Conservation (phyloP, 2,329 filamentous ascomycete genomes). For the Curvularia sp. region DNA sequence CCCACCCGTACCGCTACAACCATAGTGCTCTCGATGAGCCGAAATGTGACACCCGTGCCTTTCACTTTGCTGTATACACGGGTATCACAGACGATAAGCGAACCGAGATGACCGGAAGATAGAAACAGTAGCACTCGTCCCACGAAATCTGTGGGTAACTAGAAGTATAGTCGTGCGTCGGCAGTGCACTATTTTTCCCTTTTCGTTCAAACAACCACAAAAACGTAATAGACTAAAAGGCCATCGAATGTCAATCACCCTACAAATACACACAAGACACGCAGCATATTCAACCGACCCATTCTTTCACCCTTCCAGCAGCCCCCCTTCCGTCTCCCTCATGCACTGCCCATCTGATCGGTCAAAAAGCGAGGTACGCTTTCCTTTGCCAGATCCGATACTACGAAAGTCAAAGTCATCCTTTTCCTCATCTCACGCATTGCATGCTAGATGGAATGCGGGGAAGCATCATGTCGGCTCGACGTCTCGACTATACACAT, state of each 20-base stretch:
- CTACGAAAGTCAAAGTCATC: background rate
- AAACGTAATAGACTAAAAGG: no score
- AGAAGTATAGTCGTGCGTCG: background rate
- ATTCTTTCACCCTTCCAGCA: background rate
- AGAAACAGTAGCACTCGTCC: background rate
- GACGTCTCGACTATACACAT: background rate
- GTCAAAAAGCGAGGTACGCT: background rate
- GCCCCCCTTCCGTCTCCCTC: background rate
- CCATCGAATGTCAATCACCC: no score
- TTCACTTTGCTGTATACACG: conserved; percentile 12
- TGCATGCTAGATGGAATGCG: background rate
- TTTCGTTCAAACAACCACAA: background rate
- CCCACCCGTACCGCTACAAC: conserved; percentile 1
- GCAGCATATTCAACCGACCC: background rate
- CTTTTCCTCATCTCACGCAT: background rate
- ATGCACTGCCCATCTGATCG: background rate
- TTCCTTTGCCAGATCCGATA: background rate
- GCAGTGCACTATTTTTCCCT: background rate
- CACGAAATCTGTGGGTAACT: background rate
- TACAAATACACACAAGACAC: no score
- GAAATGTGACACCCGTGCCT: background rate
- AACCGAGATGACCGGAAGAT: background rate
- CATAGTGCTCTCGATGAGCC: background rate
- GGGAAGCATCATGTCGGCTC: background rate
- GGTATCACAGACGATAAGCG: conserved; percentile 9